Evolutionary conservation across 2,329 filamentous ascomycete species (phyloP), one percentile per base, ranked within the genome.

Genomic region (Emergomyces orientalis): DNA sequence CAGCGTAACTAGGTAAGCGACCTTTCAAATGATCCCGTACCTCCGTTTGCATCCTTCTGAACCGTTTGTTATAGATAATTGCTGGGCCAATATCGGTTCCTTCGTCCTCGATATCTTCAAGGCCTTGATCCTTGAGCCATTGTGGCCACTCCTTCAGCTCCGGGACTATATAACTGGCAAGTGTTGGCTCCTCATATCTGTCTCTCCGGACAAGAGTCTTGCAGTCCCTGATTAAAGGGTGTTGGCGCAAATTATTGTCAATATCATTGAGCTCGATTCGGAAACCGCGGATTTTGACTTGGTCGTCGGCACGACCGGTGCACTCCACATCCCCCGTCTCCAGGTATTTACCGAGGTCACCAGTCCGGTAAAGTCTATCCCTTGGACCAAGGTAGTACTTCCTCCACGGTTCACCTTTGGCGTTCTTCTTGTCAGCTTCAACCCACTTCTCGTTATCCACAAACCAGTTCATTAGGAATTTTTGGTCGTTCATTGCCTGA

Each of bases 281-380:
- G 81, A 97, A 97, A 1, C 93, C 93, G 64, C 94, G 88, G 67
- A 97, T 93, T 80, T 97, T 99, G 78, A 97, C 90, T 73, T 97
- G 93, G 68, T 88, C 84, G 71, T 97, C 93, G 30, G 86, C 86
- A 63, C 94, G 83, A 27, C 93, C 93, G 11, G 88, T 87, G 71
- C 86, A 89, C 70, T 89, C 88, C 13, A 91, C 88, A 67, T 88
- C 86, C 43, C 89, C 90, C 54, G 85, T 81, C 1, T 82, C 80
- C 60, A 85, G 84, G 71, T 89, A 92, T 63, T 86, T 80, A 3
- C 93, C 93, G 3, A 99, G 78, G 73, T 97, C 93, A 32, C 93
- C 94, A 47, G 88, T 94, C 25, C 89, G 80, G 76, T 99, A 97
- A 60, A 97, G 76, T 41, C 92, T 83, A 77, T 97, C 94, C 65